These are phyloP conservation scores for Chenopodium album DNA, from an alignment of 148 eudicot species.

Conservation along the genomic window DNA sequence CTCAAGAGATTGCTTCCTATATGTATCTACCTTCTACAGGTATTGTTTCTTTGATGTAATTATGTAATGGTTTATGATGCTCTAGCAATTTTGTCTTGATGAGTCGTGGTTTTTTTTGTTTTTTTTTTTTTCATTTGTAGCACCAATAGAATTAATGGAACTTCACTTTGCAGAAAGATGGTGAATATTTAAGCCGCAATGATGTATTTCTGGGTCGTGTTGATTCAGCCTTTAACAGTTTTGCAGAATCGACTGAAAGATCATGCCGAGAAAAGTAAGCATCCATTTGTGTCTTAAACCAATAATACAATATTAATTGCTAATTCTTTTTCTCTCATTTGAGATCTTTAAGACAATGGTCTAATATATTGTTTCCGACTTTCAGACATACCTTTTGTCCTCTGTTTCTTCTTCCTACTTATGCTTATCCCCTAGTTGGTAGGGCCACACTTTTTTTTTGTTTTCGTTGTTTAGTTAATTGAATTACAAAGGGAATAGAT, in stretches of 20 bases:
- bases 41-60: slow-evolving; percentile 26
- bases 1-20: slow-evolving; percentile 90
- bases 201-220: slow-evolving; percentile 74
- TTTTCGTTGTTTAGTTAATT: not conserved
- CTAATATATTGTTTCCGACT: not conserved
- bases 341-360: not conserved
- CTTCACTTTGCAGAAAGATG: slow-evolving; percentile 69
- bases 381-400: no score
- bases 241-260: slow-evolving; percentile 90
- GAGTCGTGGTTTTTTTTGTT: no score
- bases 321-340: not conserved
- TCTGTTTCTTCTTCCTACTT: not conserved
- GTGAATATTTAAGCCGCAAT: slow-evolving; percentile 86
- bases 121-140: not conserved
- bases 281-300: not conserved
- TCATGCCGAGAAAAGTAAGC: slow-evolving; percentile 82
- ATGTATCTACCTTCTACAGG: slow-evolving; percentile 91
- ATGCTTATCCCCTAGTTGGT: not conserved
- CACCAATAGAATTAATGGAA: slow-evolving; percentile 1
- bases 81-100: not conserved
- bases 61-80: not conserved
- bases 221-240: slow-evolving; percentile 78
- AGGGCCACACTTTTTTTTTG: not conserved
- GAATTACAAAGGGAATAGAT: not conserved
- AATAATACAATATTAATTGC: not conserved